These are phyloP conservation scores for Inonotus hispidus DNA, from an alignment of 1,284 basidiomycete species.

Conservation along the genomic window DNA sequence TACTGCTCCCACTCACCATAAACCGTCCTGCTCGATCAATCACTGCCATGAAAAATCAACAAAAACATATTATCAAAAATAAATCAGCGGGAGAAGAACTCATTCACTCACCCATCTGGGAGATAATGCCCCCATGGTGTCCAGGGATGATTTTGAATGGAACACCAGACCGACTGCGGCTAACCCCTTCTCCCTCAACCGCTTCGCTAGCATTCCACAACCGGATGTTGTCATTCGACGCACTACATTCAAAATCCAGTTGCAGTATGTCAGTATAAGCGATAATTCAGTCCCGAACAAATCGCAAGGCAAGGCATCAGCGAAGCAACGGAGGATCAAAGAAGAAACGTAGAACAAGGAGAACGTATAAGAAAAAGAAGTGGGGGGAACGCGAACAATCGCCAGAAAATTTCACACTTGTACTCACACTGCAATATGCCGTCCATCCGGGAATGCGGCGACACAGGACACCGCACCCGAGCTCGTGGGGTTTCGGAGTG, in stretches of 20 bases:
- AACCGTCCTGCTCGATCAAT: conserved; percentile 84
- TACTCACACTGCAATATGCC: conserved; percentile 83
- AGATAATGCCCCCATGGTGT: conserved; percentile 91
- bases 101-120: conserved; percentile 71
- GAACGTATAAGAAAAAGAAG: conserved; percentile 20
- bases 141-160: conserved; percentile 96
- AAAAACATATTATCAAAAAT: conserved; percentile 15
- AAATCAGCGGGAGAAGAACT: not conserved
- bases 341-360: not conserved
- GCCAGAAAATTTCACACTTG: not conserved
- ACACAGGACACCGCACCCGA: conserved; percentile 92
- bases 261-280: not conserved
- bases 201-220: conserved; percentile 89
- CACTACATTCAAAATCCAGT: conserved; percentile 40
- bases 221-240: conserved; percentile 89
- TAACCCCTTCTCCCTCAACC: conserved; percentile 55
- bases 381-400: too few relatives aligned
- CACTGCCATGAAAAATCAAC: conserved; percentile 45
- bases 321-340: not conserved
- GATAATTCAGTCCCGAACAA: not conserved
- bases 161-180: conserved; percentile 40
- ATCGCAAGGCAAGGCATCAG: not conserved
- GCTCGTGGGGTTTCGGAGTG: conserved; percentile 79
- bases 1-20: conserved; percentile 88
- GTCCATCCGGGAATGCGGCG: conserved; percentile 83